Conservation (phyloP, 202 grass and related monocot species). For the Digitaria exilis region DNA sequence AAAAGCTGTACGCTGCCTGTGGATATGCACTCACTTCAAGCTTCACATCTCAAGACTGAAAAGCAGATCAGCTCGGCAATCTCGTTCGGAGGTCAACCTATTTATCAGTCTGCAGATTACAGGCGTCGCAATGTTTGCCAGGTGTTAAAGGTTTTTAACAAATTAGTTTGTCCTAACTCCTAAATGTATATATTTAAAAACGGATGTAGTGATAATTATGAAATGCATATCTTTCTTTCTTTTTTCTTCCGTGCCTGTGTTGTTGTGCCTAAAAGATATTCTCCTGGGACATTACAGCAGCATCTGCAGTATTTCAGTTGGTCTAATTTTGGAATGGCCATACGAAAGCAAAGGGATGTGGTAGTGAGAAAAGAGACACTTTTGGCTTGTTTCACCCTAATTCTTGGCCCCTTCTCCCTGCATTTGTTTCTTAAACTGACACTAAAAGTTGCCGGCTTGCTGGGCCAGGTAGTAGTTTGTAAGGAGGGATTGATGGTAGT, state of each 20-base stretch:
- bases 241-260: neutral
- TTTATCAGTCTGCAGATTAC: neutral
- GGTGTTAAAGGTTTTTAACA: neutral
- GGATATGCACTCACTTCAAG: neutral
- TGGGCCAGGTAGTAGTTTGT: too few species aligned
- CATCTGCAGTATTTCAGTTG: neutral
- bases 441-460: too few species aligned
- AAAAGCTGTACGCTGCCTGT: neutral
- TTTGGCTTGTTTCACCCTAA: neutral
- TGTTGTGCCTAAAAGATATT: neutral
- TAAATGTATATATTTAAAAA: too few species aligned
- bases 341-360: neutral
- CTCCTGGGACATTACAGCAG: neutral
- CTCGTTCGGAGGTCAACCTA: neutral
- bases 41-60: neutral
- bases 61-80: neutral
- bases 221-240: too few species aligned
- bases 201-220: too few species aligned
- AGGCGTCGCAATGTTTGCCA: neutral
- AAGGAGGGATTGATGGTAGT: too few species aligned
- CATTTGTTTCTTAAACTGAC: neutral
- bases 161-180: neutral
- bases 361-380: neutral
- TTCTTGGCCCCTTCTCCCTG: neutral
- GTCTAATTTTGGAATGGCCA: neutral